A percentile compares a stretch with the other conserved stretches of the same genome.
These are phyloP conservation scores for Leptographium procerum DNA, from an alignment of 2,329 filamentous ascomycete species.

Conservation along the genomic window DNA sequence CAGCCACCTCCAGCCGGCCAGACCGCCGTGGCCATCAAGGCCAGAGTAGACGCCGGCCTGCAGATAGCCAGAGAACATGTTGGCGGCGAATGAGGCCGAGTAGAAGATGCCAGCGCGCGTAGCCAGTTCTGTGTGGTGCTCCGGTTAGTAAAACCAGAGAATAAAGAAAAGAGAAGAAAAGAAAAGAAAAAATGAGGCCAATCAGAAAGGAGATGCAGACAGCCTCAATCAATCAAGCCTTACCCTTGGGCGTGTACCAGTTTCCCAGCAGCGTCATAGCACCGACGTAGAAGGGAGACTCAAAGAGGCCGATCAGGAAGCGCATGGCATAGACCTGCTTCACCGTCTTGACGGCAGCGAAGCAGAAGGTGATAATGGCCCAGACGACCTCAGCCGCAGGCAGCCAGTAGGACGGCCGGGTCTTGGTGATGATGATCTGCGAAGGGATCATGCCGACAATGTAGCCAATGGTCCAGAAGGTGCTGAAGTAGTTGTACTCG, in stretches of 20 bases:
- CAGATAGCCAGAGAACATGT: slow-evolving; percentile 23
- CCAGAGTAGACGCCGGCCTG: slow-evolving; percentile 39
- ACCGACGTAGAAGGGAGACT: slow-evolving; percentile 1
- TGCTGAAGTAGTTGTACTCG: background rate
- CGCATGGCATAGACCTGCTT: slow-evolving; percentile 7
- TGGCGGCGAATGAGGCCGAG: background rate
- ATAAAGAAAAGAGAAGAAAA: too few species aligned
- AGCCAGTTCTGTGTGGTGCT: background rate
- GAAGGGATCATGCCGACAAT: slow-evolving; percentile 1
- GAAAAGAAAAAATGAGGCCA: background rate
- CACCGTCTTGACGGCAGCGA: background rate
- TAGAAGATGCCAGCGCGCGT: background rate
- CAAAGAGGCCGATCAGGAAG: background rate
- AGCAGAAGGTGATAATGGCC: slow-evolving; percentile 8
- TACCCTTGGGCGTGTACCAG: slow-evolving; percentile 2
- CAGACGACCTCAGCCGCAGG: slow-evolving; percentile 13
- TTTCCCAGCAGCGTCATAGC: slow-evolving; percentile 8
- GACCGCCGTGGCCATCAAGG: slow-evolving; percentile 2
- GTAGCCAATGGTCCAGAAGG: slow-evolving; percentile 29
- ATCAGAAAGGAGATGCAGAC: background rate
- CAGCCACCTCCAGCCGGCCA: slow-evolving; percentile 27
- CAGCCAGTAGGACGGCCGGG: slow-evolving; percentile 19
- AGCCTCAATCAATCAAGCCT: background rate
- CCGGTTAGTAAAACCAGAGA: background rate
- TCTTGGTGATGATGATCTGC: slow-evolving; percentile 7